phyloP scores from a whole-genome alignment of 441 rosid genomes.

The Eutrema salsugineum region DNA sequence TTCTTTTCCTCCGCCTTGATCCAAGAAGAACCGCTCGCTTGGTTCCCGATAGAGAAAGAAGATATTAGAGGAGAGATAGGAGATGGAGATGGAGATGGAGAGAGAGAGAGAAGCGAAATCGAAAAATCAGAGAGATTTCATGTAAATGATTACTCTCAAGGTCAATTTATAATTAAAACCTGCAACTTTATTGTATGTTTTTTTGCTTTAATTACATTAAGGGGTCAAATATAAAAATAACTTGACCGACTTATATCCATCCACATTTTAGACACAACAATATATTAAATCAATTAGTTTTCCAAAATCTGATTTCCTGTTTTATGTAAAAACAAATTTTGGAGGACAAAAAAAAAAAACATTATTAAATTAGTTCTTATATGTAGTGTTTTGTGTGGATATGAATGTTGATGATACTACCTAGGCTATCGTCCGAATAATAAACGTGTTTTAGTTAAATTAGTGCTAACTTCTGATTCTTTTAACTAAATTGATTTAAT shows the following conservation, averaged over 20 bases:
- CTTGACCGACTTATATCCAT: background rate
- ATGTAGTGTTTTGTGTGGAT: no score
- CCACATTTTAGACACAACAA: background rate
- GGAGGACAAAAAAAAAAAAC: no score
- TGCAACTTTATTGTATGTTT: constrained; percentile 17
- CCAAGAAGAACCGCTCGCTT: constrained; percentile 27
- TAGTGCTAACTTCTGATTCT: no score
- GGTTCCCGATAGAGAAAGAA: constrained; percentile 9
- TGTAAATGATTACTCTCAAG: constrained; percentile 22
- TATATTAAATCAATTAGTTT: background rate
- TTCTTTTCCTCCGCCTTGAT: constrained; percentile 16
- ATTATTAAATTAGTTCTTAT: no score
- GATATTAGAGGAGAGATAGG: constrained; percentile 15
- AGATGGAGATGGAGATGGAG: constrained; percentile 2
- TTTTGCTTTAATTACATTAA: constrained; percentile 11
- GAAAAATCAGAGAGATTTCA: constrained; percentile 26
- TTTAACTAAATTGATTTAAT: no score
- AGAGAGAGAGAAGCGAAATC: constrained; percentile 19
- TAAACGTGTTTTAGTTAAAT: no score
- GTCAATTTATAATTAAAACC: constrained; percentile 23
- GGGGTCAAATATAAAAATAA: background rate
- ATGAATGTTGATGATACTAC: no score
- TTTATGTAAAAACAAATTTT: background rate
- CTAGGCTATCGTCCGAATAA: no score
- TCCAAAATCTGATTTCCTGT: background rate